phyloP scores from a whole-genome alignment of 2,329 filamentous ascomycete genomes.

The Mycosphaerelloides madeirae region DNA sequence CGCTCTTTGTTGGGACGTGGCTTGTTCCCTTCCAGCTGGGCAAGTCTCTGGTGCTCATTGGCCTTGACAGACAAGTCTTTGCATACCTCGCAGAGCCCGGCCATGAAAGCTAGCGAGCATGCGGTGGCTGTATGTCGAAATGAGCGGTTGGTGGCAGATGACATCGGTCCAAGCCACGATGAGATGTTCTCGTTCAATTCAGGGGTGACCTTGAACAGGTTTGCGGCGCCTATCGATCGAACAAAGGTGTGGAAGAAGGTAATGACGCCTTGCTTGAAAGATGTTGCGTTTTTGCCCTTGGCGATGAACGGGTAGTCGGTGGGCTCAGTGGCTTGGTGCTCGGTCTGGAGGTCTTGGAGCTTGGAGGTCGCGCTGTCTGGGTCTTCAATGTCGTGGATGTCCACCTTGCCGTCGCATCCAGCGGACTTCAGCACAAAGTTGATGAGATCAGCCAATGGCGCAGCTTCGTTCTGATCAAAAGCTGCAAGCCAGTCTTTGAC shows the following conservation, averaged over 20 bases:
- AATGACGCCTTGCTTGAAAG: slow-evolving; percentile 72
- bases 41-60: slow-evolving; percentile 71
- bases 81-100: slow-evolving; percentile 69
- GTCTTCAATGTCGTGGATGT: slow-evolving; percentile 78
- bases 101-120: slow-evolving; percentile 73
- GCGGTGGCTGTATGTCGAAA: slow-evolving; percentile 93
- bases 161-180: slow-evolving; percentile 86
- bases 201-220: slow-evolving; percentile 69
- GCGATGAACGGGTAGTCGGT: slow-evolving; percentile 90
- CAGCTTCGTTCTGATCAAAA: slow-evolving; percentile 53
- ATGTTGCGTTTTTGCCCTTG: slow-evolving; percentile 64
- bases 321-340: slow-evolving; percentile 68
- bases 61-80: slow-evolving; percentile 66
- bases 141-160: slow-evolving; percentile 77
- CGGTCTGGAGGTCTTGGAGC: slow-evolving; percentile 78
- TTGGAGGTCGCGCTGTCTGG: slow-evolving; percentile 78
- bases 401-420: slow-evolving; percentile 75
- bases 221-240: slow-evolving; percentile 73
- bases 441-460: slow-evolving; percentile 54
- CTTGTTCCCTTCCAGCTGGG: slow-evolving; percentile 71
- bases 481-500: slow-evolving; percentile 54
- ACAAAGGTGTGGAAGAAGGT: slow-evolving; percentile 76
- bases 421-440: slow-evolving; percentile 63
- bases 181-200: slow-evolving; percentile 83
- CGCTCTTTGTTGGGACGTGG: slow-evolving; percentile 72